Conservation (phyloP, 2,329 filamentous ascomycete genomes). For the Ophiostoma sp. region DNA sequence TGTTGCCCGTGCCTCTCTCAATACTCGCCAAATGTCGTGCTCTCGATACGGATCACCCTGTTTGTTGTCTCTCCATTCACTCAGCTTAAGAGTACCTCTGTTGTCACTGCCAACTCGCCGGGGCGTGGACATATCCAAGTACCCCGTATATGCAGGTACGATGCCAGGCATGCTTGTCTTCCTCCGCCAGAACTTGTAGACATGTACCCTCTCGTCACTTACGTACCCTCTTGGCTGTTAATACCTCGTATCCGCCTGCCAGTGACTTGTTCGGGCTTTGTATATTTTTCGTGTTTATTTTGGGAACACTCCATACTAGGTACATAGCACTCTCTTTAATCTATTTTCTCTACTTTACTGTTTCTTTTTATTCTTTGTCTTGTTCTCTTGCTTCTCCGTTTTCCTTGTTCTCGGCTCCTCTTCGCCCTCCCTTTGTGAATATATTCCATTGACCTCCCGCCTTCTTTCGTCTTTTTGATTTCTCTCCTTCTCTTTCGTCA, state of each 20-base stretch:
- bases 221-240: slow-evolving; percentile 20
- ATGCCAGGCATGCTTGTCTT: not conserved
- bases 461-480: slow-evolving; percentile 9
- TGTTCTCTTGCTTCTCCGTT: slow-evolving; percentile 10
- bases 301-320: not conserved
- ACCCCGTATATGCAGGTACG: slow-evolving; percentile 3
- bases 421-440: not conserved
- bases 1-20: too few species aligned
- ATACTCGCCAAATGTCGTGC: not conserved
- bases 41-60: not conserved
- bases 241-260: slow-evolving; percentile 21
- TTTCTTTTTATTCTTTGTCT: not conserved
- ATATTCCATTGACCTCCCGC: slow-evolving; percentile 11
- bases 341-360: not conserved
- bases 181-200: not conserved
- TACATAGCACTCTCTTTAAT: not conserved
- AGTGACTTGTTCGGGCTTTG: not conserved
- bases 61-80: not conserved
- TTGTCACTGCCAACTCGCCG: not conserved
- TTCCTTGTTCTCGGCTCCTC: slow-evolving; percentile 12
- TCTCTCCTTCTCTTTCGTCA: not conserved
- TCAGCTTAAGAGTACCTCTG: not conserved
- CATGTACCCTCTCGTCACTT: slow-evolving; percentile 5
- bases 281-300: slow-evolving; percentile 11
- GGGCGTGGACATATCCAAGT: slow-evolving; percentile 7